Evolutionary conservation across 192 early-diverging fungal species (phyloP), one percentile per base, ranked within the genome.

Genomic region (Spizellomyces punctatus): DNA sequence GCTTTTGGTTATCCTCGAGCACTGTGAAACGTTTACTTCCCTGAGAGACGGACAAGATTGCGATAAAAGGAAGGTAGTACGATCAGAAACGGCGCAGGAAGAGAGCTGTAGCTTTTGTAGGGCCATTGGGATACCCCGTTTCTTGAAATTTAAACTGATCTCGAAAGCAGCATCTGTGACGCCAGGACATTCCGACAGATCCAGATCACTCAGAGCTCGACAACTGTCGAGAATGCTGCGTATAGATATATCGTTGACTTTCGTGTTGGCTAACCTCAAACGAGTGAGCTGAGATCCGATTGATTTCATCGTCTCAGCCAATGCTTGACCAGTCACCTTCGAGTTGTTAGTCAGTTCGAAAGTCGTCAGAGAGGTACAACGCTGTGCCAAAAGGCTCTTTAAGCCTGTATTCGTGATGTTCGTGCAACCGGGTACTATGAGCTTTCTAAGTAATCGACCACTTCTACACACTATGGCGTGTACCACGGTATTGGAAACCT

Each of bases 101-200:
- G 52, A 58, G 22, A 67, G 49, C 14, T 22, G 42, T 21, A 64
- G 10, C 14, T 27, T 14, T 21, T 46, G 36, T 47, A 64, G 44
- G 12, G 9, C 9, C 63, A 64, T n/a, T 42, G 27, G 63, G 63
- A 64, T 41, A 16, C 21, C 10, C 22, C 5, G 0, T 2, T 10
- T 16, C 36, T 41, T 10, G 63, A 64, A 64, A 16, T 64, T 64
- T 27, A 46, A 27, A 46, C 63, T 46, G 63, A 64, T 64, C 16
- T 27, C 12, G 44, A 64, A 46, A 2, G 36, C 21, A 42, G 16
- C 14, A 22, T 64, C 46, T 2, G 63, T 64, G 16, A 61, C 2
- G 4, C 9, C 21, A 46, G 12, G 10, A 14, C 42, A 46, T 46
- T 64, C 12, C 9, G 21, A n/a, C 21, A 64, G 44, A 14, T 17